Base-by-base conservation (phyloP, 2,329 filamentous ascomycete genomes). In the Byssochlamys sp. region DNA sequence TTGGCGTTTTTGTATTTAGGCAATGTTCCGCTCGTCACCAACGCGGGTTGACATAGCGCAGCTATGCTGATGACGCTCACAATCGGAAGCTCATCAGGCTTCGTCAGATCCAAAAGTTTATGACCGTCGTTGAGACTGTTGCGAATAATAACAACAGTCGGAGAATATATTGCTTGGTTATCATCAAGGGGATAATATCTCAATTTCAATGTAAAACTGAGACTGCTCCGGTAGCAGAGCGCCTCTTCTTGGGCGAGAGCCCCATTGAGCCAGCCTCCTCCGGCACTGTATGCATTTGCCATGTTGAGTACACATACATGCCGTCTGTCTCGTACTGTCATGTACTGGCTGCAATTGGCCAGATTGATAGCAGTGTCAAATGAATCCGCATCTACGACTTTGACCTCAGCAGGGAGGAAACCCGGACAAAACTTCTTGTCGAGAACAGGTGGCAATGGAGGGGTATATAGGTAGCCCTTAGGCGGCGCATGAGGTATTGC, bases 171-270 rank as follows among this genome's bases (percentile, higher is more conserved):
- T 0, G 76, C 81, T 56, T 77, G 77, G 4, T 75, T 70, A 12
- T 75, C 69, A 26, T 72, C 71, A 58, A 83, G 74, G 0, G 83
- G 83, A 66, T 87, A 87, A 65, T 79, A 80, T 3, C 63, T 54
- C 7, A 54, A 35, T 35, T 75, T 73, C n/a, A 78, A 66, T 2
- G 72, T 72, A 33, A 66, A 69, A 57, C 61, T 66, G 9, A 78
- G 70, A 45, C 69, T 78, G 57, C 79, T 83, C 50, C 85, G 81
- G 66, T 84, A 85, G 71, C 84, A 89, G 5, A 89, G 76, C 2
- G 81, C 80, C 73, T 89, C 86, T 71, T 89, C 86, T 69, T 89
- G 86, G 0, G 86, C 85, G 29, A 81, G 70, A 56, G 83, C 77
- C 35, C 86, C 86, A 39, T 77, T 77, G 3, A 79, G 67, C 79